Evolutionary conservation across 179 eudicot genomes (phyloP).

Genomic region (Spergularia azorica): DNA sequence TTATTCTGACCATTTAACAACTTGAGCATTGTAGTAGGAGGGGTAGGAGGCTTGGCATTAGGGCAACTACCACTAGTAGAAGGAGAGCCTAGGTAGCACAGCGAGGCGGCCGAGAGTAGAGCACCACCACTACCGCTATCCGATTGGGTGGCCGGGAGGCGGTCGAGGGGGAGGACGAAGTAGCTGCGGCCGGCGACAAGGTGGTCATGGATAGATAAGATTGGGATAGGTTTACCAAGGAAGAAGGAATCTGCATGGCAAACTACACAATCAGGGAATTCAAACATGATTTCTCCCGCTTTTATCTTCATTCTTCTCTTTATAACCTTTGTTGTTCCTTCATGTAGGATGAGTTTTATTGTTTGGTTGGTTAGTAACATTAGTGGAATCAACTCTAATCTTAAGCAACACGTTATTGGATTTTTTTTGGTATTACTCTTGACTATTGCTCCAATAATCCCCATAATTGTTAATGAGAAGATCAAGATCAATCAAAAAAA

Average conservation of each 20-base stretch:
- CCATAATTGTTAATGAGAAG: neutral
- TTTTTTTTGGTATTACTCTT: neutral
- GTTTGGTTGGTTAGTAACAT: conserved; percentile 16
- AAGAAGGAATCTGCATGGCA: conserved; percentile 86
- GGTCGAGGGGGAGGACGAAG: conserved; percentile 73
- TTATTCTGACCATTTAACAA: conserved; percentile 4
- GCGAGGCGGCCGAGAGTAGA: conserved; percentile 54
- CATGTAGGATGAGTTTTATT: conserved; percentile 55
- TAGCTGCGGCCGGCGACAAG: conserved; percentile 62
- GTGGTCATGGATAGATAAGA: conserved; percentile 55
- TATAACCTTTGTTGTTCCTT: conserved; percentile 57
- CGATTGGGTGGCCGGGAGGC: conserved; percentile 29
- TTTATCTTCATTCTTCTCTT: conserved; percentile 31
- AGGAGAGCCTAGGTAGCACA: conserved; percentile 46
- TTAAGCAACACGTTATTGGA: conserved; percentile 9
- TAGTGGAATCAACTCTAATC: conserved; percentile 9
- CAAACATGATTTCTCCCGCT: conserved; percentile 91
- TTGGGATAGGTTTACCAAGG: conserved; percentile 74
- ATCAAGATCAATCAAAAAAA: neutral
- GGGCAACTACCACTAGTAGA: conserved; percentile 17
- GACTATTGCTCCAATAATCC: conserved; percentile 7
- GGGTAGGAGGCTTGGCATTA: neutral
- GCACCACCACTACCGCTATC: conserved; percentile 7
- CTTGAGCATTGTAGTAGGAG: conserved; percentile 21
- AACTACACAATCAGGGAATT: conserved; percentile 77